Percentiles rank a stretch among this genome's conserved stretches.
Evolutionary conservation across 192 early-diverging fungal genomes (phyloP).

Genomic region (Piromyces sp.): DNA sequence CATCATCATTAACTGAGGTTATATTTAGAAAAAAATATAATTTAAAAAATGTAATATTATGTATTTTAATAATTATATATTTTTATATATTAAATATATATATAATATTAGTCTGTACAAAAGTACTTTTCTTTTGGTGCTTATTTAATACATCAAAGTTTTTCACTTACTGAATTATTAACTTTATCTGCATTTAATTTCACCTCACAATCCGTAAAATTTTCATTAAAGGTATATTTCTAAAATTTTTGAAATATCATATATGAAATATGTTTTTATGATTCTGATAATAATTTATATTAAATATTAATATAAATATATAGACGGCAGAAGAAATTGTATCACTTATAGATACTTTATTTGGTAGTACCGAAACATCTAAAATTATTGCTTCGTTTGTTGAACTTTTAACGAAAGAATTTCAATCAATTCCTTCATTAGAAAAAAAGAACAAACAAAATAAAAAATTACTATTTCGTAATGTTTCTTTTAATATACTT

Average conservation of each 20-base stretch:
- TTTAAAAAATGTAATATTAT: too few species aligned
- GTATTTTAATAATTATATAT: too few species aligned
- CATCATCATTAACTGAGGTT: too few species aligned
- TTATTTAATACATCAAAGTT: conserved; percentile 45
- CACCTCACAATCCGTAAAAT: conserved; percentile 53
- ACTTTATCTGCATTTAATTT: conserved; percentile 61
- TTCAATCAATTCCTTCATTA: conserved; percentile 7
- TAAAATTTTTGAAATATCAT: too few species aligned
- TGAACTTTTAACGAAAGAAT: conserved; percentile 54
- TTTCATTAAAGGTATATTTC: conserved; percentile 35
- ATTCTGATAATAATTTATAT: too few species aligned
- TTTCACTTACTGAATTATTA: conserved; percentile 58
- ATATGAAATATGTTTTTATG: too few species aligned
- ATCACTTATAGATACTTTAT: conserved; percentile 78
- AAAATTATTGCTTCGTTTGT: conserved; percentile 67
- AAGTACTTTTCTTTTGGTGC: conserved; percentile 16
- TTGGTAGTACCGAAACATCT: conserved; percentile 89
- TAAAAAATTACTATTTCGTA: not conserved
- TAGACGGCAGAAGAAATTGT: conserved; percentile 79
- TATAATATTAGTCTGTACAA: not conserved
- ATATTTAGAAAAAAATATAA: too few species aligned
- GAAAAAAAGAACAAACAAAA: conserved; percentile 38
- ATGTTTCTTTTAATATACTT: not conserved
- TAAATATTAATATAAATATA: conserved; percentile 1
- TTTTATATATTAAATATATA: too few species aligned